Evolutionary conservation across 2,329 filamentous ascomycete genomes (phyloP), one percentile per base, ranked within the genome.

Genomic region (Talaromyces sp.): DNA sequence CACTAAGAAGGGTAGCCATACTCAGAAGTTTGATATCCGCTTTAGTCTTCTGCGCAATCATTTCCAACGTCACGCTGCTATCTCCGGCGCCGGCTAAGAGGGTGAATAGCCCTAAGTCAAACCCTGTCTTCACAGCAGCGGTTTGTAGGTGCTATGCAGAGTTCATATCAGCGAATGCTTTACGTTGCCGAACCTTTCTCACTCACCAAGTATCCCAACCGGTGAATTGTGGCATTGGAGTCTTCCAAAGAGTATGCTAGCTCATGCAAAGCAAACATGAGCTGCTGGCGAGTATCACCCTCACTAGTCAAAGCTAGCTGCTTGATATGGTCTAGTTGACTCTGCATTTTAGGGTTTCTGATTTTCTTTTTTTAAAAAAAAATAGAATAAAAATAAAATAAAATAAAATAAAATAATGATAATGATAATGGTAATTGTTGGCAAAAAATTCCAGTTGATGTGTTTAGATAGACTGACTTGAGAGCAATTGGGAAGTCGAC

Each of bases 101-200:
- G 30, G 19, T 32, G 32, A 70, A 70, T 4, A 69, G 28, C 9
- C 62, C 59, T 5, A 69, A 57, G 22, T 70, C 66, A 2, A 64
- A 27, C 2, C 63, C 67, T 19, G 65, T 60, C 22, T 64, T 62
- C 22, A 66, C 52, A 17, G 65, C 32, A 17, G 61, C 54, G 22
- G 64, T 58, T 57, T 68, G 58, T 1, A 68, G 49, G 28, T 68
- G 58, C 68, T 70, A 15, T 27, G 13, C 33, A 6, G 28, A 10
- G 13, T 11, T 33, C 7, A n/a, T 54, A 28, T 54, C 7, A 54
- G 52, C 52, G 10, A 17, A 33, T 54, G 13, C 3, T 8, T 39
- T 8, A 7, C 2, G 6, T 8, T 9, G 1, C 2, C 1, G 19
- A 19, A 15, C 22, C 33, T 19, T 4, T 0, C 3, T 28, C 19